phyloP scores from a whole-genome alignment of 78 protist genomes.

The Dictyostelium intermedium region DNA sequence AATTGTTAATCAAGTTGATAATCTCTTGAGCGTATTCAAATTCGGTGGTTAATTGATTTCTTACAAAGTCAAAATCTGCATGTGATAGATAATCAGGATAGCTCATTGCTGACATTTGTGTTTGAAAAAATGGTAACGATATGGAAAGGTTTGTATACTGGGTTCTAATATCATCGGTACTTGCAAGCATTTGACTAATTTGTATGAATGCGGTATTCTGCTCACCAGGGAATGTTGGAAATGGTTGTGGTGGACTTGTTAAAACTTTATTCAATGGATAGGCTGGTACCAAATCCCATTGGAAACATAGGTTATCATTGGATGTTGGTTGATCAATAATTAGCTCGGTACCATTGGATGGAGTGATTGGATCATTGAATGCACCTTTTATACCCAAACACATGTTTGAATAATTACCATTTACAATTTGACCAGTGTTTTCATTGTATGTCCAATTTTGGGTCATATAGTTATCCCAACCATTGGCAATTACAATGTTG shows the following conservation, averaged over 20 bases:
- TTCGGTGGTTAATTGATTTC: not conserved
- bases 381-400: conserved; percentile 4
- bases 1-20: not conserved
- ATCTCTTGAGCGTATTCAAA: not conserved
- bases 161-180: not conserved
- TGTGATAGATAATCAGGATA: not conserved
- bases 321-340: not conserved
- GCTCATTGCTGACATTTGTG: not conserved
- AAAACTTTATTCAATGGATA: conserved; percentile 8
- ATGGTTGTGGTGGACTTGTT: not conserved
- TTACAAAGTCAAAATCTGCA: not conserved
- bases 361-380: not conserved
- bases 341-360: not conserved
- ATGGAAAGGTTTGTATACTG: not conserved
- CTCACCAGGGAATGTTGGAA: not conserved
- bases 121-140: not conserved
- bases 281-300: not conserved
- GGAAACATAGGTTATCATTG: not conserved
- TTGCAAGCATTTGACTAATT: not conserved
- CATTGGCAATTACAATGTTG: not conserved
- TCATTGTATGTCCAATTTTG: not conserved
- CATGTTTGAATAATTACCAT: not conserved
- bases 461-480: not conserved
- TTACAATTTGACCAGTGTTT: not conserved
- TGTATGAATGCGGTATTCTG: not conserved